Conservation (phyloP, 1,284 basidiomycete genomes). For the Spongispora temasekensis region DNA sequence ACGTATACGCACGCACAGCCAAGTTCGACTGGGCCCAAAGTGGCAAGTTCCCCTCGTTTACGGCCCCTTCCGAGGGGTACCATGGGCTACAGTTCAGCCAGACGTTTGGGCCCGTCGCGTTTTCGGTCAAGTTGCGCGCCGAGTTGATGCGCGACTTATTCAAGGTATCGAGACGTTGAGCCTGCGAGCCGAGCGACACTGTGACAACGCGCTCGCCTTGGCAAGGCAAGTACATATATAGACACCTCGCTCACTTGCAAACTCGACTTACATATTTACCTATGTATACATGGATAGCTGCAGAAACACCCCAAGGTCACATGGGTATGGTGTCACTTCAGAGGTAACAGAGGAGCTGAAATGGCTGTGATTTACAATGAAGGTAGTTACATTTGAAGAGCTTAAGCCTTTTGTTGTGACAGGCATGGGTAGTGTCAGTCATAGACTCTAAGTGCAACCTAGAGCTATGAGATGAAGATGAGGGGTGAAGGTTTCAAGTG, state of each 20-base stretch:
- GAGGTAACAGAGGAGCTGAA: too few species aligned
- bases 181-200: constrained; percentile 76
- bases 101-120: constrained; percentile 74
- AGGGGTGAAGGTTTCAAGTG: too few species aligned
- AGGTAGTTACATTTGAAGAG: too few species aligned
- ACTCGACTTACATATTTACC: too few species aligned
- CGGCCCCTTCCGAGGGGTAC: constrained; percentile 81
- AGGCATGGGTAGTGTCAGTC: too few species aligned
- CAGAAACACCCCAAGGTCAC: constrained; percentile 69
- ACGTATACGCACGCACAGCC: too few species aligned
- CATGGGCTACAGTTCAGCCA: constrained; percentile 78
- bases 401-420: too few species aligned
- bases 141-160: constrained; percentile 83
- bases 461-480: too few species aligned
- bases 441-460: too few species aligned
- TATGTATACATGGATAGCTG: constrained; percentile 68
- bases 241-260: not conserved
- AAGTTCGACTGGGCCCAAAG: constrained; percentile 85
- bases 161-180: constrained; percentile 88
- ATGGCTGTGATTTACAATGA: too few species aligned
- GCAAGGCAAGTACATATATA: constrained; percentile 51
- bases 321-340: too few species aligned
- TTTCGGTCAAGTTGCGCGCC: constrained; percentile 72
- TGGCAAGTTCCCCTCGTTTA: constrained; percentile 82
- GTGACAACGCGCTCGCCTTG: constrained; percentile 72